A percentile compares a stretch with the other conserved stretches of the same genome.
phyloP scores from a whole-genome alignment of 1,284 basidiomycete species.

The Leccinum subrobustum region DNA sequence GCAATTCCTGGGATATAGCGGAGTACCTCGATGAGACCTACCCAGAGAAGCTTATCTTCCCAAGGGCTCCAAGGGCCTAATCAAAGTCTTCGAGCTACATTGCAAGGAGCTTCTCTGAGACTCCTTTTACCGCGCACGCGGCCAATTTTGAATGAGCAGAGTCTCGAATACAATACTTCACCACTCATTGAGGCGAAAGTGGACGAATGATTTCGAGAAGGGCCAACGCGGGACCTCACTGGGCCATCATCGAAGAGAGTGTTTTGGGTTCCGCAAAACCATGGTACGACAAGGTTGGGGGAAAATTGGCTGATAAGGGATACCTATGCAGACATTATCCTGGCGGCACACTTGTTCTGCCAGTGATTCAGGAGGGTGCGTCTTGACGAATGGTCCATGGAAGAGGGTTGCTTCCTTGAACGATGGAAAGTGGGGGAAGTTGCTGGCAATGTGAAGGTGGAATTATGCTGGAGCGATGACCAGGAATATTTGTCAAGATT shows the following conservation, averaged over 20 bases:
- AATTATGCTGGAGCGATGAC: conserved; percentile 9
- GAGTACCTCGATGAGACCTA: conserved; percentile 45
- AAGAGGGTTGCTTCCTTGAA: conserved; percentile 21
- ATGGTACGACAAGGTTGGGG: conserved; percentile 19
- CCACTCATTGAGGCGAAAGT: conserved; percentile 3
- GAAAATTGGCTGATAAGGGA: conserved; percentile 28
- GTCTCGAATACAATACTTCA: conserved; percentile 12
- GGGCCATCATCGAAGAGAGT: conserved; percentile 15
- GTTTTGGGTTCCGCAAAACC: conserved; percentile 6
- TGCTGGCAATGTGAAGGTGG: conserved; percentile 22
- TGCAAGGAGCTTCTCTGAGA: not conserved
- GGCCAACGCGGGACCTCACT: conserved; percentile 22
- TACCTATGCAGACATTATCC: conserved; percentile 30
- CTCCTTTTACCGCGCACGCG: not conserved
- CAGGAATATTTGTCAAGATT: not conserved
- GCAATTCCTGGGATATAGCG: conserved; percentile 40
- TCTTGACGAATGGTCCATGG: conserved; percentile 30
- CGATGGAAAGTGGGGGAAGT: conserved; percentile 23
- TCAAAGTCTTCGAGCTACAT: conserved; percentile 8
- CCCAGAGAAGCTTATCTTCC: conserved; percentile 41
- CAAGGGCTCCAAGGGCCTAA: conserved; percentile 27
- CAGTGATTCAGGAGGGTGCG: conserved; percentile 17
- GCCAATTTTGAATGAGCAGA: conserved; percentile 21
- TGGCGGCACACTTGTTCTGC: conserved; percentile 17
- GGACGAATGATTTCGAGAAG: conserved; percentile 28